A percentile compares a stretch with the other conserved stretches of the same genome.
phyloP scores from a whole-genome alignment of 1,284 basidiomycete species.

The Ceratobasidium papillatum region DNA sequence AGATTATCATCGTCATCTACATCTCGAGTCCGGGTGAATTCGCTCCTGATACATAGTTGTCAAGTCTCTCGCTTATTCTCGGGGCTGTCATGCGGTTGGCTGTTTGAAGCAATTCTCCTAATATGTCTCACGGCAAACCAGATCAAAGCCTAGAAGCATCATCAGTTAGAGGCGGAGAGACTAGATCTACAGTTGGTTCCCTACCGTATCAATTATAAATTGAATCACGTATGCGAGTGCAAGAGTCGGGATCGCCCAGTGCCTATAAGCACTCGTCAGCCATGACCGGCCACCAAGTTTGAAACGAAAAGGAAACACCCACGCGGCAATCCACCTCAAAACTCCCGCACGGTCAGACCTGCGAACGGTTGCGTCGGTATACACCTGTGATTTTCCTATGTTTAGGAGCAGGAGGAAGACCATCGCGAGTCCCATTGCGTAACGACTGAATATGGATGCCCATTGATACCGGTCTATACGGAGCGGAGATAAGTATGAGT shows the following conservation, averaged over 20 bases:
- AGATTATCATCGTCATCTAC: too few species aligned
- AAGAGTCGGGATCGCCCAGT: neutral
- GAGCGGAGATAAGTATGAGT: neutral
- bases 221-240: constrained; percentile 18
- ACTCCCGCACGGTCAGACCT: neutral
- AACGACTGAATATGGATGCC: constrained; percentile 26
- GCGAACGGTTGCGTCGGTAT: neutral
- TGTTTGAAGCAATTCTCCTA: too few species aligned
- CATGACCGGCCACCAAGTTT: too few species aligned
- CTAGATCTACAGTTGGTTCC: neutral
- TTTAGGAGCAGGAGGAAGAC: neutral
- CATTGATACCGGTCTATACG: constrained; percentile 23
- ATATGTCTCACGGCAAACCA: too few species aligned
- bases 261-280: neutral
- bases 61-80: too few species aligned
- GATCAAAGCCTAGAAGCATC: too few species aligned
- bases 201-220: constrained; percentile 33
- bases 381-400: constrained; percentile 4
- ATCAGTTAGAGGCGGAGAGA: too few species aligned
- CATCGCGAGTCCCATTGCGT: constrained; percentile 16
- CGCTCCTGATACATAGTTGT: too few species aligned
- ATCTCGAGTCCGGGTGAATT: too few species aligned
- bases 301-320: neutral
- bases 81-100: too few species aligned
- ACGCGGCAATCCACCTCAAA: constrained; percentile 12